These are phyloP conservation scores for Lecanicillium sp. DNA, from an alignment of 2,329 filamentous ascomycete genomes.

Conservation along the genomic window DNA sequence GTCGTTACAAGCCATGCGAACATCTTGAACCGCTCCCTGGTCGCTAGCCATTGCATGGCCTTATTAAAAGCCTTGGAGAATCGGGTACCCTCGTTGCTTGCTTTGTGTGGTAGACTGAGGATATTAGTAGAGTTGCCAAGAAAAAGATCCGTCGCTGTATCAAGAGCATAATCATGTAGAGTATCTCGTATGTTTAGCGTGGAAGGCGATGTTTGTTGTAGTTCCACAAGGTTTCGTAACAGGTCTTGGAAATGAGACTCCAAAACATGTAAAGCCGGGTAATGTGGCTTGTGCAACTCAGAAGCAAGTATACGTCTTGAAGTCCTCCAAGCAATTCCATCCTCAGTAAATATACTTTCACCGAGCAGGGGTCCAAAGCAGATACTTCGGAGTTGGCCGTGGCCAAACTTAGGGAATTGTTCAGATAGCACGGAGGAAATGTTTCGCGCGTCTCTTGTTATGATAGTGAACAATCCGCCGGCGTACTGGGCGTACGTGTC, in stretches of 20 bases:
- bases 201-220: background rate
- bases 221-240: background rate
- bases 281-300: slow-evolving; percentile 4
- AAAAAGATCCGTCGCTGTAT: slow-evolving; percentile 4
- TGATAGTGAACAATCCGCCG: slow-evolving; percentile 5
- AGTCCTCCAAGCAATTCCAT: slow-evolving; percentile 1
- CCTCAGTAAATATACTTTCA: slow-evolving; percentile 3
- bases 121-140: slow-evolving; percentile 9
- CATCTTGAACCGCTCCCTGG: slow-evolving; percentile 12
- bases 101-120: background rate
- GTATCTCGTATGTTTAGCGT: background rate
- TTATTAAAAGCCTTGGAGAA: slow-evolving; percentile 8
- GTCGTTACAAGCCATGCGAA: slow-evolving; percentile 12
- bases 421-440: slow-evolving; percentile 5
- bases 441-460: slow-evolving; percentile 6
- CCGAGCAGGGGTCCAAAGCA: slow-evolving; percentile 7
- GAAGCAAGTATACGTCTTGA: slow-evolving; percentile 6
- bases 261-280: background rate
- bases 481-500: slow-evolving; percentile 9
- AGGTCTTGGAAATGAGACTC: slow-evolving; percentile 9
- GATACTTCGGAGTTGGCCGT: slow-evolving; percentile 4
- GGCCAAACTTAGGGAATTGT: slow-evolving; percentile 4
- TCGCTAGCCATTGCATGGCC: slow-evolving; percentile 5
- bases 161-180: slow-evolving; percentile 4
- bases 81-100: background rate